Base-by-base conservation (phyloP, 495 filamentous ascomycete genomes). In the Penicillium antarcticum region DNA sequence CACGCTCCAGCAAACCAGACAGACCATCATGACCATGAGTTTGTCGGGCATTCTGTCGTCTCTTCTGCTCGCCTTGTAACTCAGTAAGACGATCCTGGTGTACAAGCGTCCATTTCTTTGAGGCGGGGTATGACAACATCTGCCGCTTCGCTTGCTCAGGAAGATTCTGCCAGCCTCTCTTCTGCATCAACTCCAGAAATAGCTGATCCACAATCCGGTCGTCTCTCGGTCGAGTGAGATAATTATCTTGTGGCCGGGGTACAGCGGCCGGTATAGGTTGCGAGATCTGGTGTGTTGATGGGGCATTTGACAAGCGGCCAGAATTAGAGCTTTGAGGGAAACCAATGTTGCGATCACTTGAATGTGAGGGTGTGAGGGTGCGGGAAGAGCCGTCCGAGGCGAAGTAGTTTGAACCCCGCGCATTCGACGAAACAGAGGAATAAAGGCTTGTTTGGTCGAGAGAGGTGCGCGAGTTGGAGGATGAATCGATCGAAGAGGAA, bases 91-190 rank as follows among this genome's bases (percentile, higher is more conserved):
- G 86, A 72, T 98, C 94, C 65, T 98, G 92, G 65, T 97, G 86
- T 42, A 98, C 90, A 52, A 98, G 76, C 2, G 90, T 95, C 94
- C 94, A 98, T 74, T 98, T 98, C 74, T 97, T 97, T 38, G 81
- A 80, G 21, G 92, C 79, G 11, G 91, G 89, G 61, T 98, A 97
- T 13, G 91, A 88, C 68, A 91, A 77, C 91, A 98, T 97, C 70
- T 97, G 94, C 51, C 92, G 79, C 57, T 87, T 83, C 21, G 92
- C 95, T 68, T 95, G 89, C 58, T 97, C 94, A n/a, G 94, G 94
- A 45, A 97, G 79, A 63, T 92, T 91, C 69, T 95, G 91, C 87
- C 90, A 97, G 48, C 92, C 94, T 63, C 94, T 85, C 69, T 98
- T 97, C 57, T 94, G 85, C 95, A 98, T 98, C 57, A 98, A 73